phyloP scores from a whole-genome alignment of 2,329 filamentous ascomycete genomes.

The Clarireedia paspali region DNA sequence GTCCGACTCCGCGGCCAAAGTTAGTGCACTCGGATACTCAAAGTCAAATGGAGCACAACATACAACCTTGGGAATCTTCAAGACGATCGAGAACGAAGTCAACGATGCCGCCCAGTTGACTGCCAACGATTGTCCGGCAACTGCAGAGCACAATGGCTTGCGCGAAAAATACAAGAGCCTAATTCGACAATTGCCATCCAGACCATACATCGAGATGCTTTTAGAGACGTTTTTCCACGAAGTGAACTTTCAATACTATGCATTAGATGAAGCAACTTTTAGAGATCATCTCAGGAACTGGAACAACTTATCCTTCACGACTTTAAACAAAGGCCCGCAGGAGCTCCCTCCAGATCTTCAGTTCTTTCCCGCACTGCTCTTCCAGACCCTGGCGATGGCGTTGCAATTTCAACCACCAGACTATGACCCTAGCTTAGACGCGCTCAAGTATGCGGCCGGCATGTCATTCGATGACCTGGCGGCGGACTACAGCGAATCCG shows the following conservation, averaged over 20 bases:
- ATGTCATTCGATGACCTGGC: slow-evolving; percentile 56
- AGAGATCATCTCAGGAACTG: slow-evolving; percentile 44
- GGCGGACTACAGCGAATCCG: slow-evolving; percentile 52
- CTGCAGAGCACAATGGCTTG: slow-evolving; percentile 34
- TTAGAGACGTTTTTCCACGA: slow-evolving; percentile 47
- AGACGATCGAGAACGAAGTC: slow-evolving; percentile 42
- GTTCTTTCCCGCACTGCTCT: slow-evolving; percentile 51
- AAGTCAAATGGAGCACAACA: slow-evolving; percentile 39
- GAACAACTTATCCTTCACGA: slow-evolving; percentile 45
- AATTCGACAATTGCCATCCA: slow-evolving; percentile 49
- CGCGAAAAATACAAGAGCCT: slow-evolving; percentile 52
- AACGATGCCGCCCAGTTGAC: slow-evolving; percentile 23
- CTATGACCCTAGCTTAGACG: slow-evolving; percentile 42
- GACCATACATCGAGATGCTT: slow-evolving; percentile 46
- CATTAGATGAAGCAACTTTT: slow-evolving; percentile 47
- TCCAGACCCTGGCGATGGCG: slow-evolving; percentile 49
- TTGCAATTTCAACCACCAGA: slow-evolving; percentile 44
- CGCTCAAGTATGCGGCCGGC: slow-evolving; percentile 49
- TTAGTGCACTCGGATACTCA: slow-evolving; percentile 43
- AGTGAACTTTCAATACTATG: slow-evolving; percentile 52
- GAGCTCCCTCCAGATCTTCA: slow-evolving; percentile 43
- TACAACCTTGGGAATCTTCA: slow-evolving; percentile 47
- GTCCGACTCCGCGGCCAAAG: slow-evolving; percentile 22
- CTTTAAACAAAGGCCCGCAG: slow-evolving; percentile 42
- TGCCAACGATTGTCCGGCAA: slow-evolving; percentile 10